phyloP scores from a whole-genome alignment of 176 grass and related monocot species.

The Tillandsia fasciculata region DNA sequence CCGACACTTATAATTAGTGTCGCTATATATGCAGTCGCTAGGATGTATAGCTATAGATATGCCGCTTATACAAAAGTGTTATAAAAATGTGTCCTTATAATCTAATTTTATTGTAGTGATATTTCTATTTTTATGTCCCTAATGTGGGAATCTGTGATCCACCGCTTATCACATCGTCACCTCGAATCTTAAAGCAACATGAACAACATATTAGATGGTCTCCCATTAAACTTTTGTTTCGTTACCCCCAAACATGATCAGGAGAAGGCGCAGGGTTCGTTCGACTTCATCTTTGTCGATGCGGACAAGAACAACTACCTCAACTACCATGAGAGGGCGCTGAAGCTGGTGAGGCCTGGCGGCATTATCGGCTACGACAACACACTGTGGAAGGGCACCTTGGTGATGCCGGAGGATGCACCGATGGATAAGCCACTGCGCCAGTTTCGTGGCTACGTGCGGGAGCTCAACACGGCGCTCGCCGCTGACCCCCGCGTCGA shows the following conservation, averaged over 20 bases:
- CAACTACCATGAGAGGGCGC: slow-evolving; percentile 86
- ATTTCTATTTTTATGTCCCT: no score
- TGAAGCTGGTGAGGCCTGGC: slow-evolving; percentile 74
- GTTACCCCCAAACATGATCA: slow-evolving; percentile 1
- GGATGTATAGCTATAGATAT: no score
- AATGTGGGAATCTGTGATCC: no score
- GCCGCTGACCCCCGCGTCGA: slow-evolving; percentile 74
- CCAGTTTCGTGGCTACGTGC: slow-evolving; percentile 78
- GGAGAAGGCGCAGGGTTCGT: slow-evolving; percentile 46
- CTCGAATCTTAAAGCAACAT: no score
- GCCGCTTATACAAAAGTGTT: no score
- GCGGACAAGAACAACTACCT: slow-evolving; percentile 99
- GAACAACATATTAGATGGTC: no score
- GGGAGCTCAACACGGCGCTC: slow-evolving; percentile 89
- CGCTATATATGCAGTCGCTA: no score
- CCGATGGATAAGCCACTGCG: slow-evolving; percentile 84
- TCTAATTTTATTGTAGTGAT: no score
- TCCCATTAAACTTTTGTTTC: no score
- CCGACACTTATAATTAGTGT: no score
- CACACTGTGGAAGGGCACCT: slow-evolving; percentile 90
- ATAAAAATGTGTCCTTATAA: no score
- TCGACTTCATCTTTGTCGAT: slow-evolving; percentile 93
- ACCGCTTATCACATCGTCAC: no score
- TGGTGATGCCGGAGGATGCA: slow-evolving; percentile 75
- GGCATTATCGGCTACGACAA: slow-evolving; percentile 92